These are phyloP conservation scores for Thelonectria discophora DNA, from an alignment of 2,329 filamentous ascomycete genomes.

Conservation along the genomic window DNA sequence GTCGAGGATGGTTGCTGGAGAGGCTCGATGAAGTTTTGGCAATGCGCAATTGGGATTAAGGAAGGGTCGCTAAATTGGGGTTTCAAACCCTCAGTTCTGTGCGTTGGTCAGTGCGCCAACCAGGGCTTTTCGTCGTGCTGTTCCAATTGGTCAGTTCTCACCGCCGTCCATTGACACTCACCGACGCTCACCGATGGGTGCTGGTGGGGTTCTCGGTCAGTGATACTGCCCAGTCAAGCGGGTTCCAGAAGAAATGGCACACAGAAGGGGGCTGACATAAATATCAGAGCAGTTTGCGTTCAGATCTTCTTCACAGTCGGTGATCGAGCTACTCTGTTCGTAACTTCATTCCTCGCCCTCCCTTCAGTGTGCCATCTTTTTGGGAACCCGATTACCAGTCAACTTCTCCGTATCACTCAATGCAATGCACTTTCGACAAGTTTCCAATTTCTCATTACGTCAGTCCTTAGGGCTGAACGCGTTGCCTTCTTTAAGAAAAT, in stretches of 20 bases:
- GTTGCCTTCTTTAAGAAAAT: not conserved
- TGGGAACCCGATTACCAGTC: too few relatives aligned
- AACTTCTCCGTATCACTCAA: too few relatives aligned
- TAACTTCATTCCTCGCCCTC: too few relatives aligned
- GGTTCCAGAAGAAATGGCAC: too few relatives aligned
- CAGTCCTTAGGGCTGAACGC: not conserved
- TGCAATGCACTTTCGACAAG: too few relatives aligned
- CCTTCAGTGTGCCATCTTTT: too few relatives aligned
- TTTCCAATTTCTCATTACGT: not conserved
- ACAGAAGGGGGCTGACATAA: too few relatives aligned
- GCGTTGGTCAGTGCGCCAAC: conserved; percentile 29
- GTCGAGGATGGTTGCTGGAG: conserved; percentile 43
- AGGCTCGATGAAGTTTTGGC: conserved; percentile 44
- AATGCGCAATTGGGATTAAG: conserved; percentile 28
- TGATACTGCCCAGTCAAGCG: too few relatives aligned
- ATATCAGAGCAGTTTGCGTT: too few relatives aligned
- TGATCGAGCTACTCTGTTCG: too few relatives aligned
- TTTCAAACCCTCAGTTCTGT: conserved; percentile 48
- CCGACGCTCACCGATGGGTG: not conserved
- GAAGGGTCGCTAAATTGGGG: conserved; percentile 52
- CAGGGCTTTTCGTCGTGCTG: conserved; percentile 22
- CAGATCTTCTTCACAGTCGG: too few relatives aligned
- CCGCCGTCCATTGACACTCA: not conserved
- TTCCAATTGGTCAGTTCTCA: not conserved
- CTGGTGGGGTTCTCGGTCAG: not conserved